Evolutionary conservation across 164 flowering plant species (phyloP).

Genomic region (Tetracentron sinense): DNA sequence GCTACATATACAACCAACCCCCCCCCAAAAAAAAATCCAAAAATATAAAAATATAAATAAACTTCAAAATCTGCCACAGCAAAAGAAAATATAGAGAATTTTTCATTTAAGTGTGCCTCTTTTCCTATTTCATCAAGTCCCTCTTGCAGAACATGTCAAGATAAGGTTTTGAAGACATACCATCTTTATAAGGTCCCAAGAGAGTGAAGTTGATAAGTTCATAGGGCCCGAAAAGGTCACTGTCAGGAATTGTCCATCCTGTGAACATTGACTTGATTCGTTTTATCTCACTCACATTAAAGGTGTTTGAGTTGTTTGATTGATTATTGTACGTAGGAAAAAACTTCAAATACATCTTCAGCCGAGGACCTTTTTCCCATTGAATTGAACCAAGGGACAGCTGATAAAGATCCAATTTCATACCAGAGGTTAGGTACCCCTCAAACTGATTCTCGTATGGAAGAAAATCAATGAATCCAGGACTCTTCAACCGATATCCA

Average conservation of each 20-base stretch:
- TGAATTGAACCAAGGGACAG: slow-evolving; percentile 24
- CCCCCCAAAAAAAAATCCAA: no score
- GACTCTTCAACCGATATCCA: slow-evolving; percentile 64
- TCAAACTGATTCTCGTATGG: slow-evolving; percentile 32
- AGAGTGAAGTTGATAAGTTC: slow-evolving; percentile 46
- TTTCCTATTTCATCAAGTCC: no score
- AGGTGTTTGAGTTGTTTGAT: slow-evolving; percentile 16
- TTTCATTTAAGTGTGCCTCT: no score
- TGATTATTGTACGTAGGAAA: slow-evolving; percentile 37
- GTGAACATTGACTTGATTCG: slow-evolving; percentile 42
- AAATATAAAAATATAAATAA: no score
- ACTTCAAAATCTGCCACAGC: no score
- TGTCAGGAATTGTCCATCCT: slow-evolving; percentile 45
- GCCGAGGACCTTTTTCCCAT: slow-evolving; percentile 58
- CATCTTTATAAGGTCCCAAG: slow-evolving; percentile 30
- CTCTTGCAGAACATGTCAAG: no score
- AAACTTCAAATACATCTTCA: slow-evolving; percentile 42
- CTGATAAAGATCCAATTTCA: slow-evolving; percentile 34
- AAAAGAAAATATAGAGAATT: no score
- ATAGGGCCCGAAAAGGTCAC: slow-evolving; percentile 56
- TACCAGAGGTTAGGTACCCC: slow-evolving; percentile 39
- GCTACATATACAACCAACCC: no score
- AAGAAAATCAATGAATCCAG: slow-evolving; percentile 45
- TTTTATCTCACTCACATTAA: slow-evolving; percentile 45
- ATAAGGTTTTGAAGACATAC: slow-evolving; percentile 28